Percentiles rank a stretch among this genome's conserved stretches.
Evolutionary conservation across 2,329 filamentous ascomycete species (phyloP).

Genomic region (Claviceps lovelessii): DNA sequence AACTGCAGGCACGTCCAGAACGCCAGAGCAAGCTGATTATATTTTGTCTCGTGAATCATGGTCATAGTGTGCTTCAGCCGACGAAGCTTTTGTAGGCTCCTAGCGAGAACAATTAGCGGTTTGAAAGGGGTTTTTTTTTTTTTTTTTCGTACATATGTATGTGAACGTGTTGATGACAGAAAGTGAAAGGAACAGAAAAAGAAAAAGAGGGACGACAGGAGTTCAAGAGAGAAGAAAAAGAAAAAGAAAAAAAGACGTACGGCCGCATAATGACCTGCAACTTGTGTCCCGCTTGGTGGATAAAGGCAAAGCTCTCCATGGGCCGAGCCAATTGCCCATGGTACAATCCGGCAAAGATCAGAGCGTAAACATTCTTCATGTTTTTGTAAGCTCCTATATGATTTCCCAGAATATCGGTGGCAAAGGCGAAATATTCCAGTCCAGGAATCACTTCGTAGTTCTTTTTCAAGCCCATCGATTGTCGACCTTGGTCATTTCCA

Average conservation of each 20-base stretch:
- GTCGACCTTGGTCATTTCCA: conserved; percentile 9
- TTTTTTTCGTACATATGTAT: neutral
- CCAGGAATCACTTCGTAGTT: conserved; percentile 84
- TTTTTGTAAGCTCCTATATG: conserved; percentile 66
- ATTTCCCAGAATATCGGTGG: conserved; percentile 72
- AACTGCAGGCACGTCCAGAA: conserved; percentile 93
- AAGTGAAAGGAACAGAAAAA: neutral
- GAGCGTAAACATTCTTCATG: conserved; percentile 71
- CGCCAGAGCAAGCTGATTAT: conserved; percentile 56
- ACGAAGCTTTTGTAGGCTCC: conserved; percentile 35
- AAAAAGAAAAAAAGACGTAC: conserved; percentile 29
- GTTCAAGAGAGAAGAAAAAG: neutral
- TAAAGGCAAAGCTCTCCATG: conserved; percentile 63
- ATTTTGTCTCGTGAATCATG: conserved; percentile 28
- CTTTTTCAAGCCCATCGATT: conserved; percentile 22
- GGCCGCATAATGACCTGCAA: conserved; percentile 63
- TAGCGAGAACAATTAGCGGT: conserved; percentile 11
- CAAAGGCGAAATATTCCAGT: conserved; percentile 76
- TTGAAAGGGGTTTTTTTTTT: neutral
- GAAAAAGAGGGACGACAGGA: neutral
- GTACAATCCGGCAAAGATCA: conserved; percentile 75
- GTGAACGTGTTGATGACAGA: neutral
- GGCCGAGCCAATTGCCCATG: conserved; percentile 77
- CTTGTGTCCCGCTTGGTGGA: conserved; percentile 40
- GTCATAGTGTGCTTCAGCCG: conserved; percentile 23